Percentiles rank a stretch among this genome's conserved stretches.
These are phyloP conservation scores for Dimocarpus longan DNA, from an alignment of 345 rosid genomes.

Conservation along the genomic window DNA sequence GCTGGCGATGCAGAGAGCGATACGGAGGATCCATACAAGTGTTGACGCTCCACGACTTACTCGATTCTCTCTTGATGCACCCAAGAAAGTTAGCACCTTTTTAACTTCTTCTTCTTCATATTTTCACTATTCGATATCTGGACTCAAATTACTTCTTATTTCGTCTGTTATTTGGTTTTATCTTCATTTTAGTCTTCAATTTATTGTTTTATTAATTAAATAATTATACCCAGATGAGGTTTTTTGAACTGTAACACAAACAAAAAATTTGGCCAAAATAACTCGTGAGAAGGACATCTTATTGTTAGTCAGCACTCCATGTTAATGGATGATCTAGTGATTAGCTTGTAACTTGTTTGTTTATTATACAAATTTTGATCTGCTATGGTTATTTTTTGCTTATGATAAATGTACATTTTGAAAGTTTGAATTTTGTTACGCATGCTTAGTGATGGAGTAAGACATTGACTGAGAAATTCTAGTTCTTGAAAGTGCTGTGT, in stretches of 20 bases:
- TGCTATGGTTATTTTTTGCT: not conserved
- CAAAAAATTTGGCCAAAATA: not conserved
- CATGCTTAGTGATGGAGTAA: not conserved
- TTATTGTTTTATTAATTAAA: conserved; percentile 1
- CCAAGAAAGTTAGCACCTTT: conserved; percentile 55
- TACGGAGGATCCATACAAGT: conserved; percentile 44
- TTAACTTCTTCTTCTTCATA: not conserved
- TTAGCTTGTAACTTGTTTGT: not conserved
- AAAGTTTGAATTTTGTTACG: not conserved
- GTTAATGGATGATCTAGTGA: not conserved
- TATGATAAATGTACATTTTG: not conserved
- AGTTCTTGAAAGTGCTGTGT: not conserved
- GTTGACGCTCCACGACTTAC: conserved; percentile 49
- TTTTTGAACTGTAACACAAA: not conserved
- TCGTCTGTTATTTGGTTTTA: not conserved
- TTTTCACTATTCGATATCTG: not conserved
- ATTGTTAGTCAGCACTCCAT: not conserved
- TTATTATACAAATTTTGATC: not conserved
- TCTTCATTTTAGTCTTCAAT: not conserved
- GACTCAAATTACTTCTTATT: not conserved
- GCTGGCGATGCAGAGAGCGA: conserved; percentile 33
- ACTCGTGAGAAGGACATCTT: not conserved
- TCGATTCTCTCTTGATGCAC: conserved; percentile 53
- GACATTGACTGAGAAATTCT: not conserved
- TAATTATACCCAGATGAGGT: conserved; percentile 11